Percentiles rank a stretch among this genome's conserved stretches.
Conservation (phyloP, 331 rosid species). For the Acacia concinna region DNA sequence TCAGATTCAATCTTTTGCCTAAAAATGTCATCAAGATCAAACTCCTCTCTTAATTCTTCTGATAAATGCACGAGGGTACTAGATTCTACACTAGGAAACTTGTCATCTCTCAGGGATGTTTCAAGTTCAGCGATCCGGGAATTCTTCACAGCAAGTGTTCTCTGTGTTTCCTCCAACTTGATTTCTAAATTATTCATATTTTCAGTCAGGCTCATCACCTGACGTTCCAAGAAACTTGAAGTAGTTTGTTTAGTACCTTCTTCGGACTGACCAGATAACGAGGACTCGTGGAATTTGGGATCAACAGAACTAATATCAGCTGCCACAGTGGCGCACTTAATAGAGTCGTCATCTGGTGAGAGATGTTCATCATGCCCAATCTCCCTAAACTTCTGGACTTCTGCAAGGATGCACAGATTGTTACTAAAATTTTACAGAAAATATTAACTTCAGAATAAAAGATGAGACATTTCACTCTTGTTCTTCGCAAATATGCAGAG, state of each 20-base stretch:
- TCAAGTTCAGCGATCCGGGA: slow-evolving; percentile 66
- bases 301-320: not conserved
- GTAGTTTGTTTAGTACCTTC: slow-evolving; percentile 42
- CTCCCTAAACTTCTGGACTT: slow-evolving; percentile 18
- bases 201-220: slow-evolving; percentile 55
- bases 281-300: not conserved
- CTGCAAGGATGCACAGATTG: slow-evolving; percentile 36
- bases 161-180: slow-evolving; percentile 53
- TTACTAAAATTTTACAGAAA: not conserved
- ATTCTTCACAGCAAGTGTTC: slow-evolving; percentile 51
- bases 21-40: slow-evolving; percentile 55
- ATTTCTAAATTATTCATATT: slow-evolving; percentile 53
- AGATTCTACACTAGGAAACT: slow-evolving; percentile 48
- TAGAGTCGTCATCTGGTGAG: not conserved
- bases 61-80: slow-evolving; percentile 41
- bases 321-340: not conserved
- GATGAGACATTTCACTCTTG: not conserved
- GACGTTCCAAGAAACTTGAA: slow-evolving; percentile 52
- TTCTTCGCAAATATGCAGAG: not conserved
- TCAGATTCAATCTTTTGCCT: slow-evolving; percentile 76
- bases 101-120: slow-evolving; percentile 44
- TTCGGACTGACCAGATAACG: not conserved
- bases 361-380: not conserved
- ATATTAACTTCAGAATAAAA: not conserved
- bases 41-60: slow-evolving; percentile 41